Conservation (phyloP, 2,329 filamentous ascomycete species). For the Cladosporium sp. region DNA sequence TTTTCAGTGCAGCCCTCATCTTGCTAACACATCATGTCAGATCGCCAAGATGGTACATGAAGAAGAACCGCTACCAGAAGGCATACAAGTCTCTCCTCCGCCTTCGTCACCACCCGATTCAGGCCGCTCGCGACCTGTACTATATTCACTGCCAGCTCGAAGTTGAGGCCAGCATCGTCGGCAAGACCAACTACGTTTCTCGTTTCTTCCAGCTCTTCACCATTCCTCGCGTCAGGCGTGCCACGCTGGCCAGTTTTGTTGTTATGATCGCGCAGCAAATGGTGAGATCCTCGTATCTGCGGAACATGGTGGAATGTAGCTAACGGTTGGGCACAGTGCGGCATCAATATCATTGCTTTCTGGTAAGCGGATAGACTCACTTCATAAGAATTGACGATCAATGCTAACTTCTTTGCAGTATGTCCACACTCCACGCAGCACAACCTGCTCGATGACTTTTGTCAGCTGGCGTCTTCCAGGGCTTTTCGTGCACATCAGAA, state of each 20-base stretch:
- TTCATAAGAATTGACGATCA: constrained; percentile 18
- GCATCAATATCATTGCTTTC: constrained; percentile 4
- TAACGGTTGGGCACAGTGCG: not conserved
- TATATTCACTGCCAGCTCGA: constrained; percentile 37
- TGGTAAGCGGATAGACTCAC: constrained; percentile 19
- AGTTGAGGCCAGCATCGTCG: constrained; percentile 22
- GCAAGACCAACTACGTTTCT: constrained; percentile 34
- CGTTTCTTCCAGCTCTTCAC: constrained; percentile 46
- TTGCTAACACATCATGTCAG: not conserved
- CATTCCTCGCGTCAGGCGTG: constrained; percentile 42
- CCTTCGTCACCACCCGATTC: constrained; percentile 45
- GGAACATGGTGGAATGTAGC: no score
- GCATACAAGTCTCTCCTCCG: constrained; percentile 45
- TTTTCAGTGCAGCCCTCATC: not conserved
- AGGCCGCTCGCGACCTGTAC: constrained; percentile 52
- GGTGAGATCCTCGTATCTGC: constrained; percentile 12
- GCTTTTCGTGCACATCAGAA: no score
- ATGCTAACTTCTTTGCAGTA: no score
- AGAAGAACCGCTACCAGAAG: constrained; percentile 39
- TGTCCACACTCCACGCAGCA: no score
- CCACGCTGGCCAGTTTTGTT: constrained; percentile 23
- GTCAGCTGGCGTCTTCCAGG: no score
- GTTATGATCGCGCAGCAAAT: constrained; percentile 32
- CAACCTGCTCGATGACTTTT: no score
- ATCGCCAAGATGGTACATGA: constrained; percentile 33